Base-by-base conservation (phyloP, 2,329 filamentous ascomycete species). In the Colletotrichum scovillei region DNA sequence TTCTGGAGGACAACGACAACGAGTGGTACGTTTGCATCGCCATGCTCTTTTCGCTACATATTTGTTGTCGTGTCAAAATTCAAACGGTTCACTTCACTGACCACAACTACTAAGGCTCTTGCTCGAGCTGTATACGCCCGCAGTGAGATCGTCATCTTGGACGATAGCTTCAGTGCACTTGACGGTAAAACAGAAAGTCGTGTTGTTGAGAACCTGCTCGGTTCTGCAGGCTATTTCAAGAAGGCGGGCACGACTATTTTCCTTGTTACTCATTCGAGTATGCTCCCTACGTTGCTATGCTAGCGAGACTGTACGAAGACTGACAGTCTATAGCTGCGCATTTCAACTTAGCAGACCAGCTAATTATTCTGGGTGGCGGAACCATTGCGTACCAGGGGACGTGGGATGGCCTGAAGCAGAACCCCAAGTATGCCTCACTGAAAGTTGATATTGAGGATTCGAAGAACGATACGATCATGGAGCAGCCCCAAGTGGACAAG, bases 1-100 rank as follows among this genome's bases (percentile, higher is more conserved):
- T 57, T 75, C 76, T 69, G 73, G 74, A 24, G 74, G 79, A 42
- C 73, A 80, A 64, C 69, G 77, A 16, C 78, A 79, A 35, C 76
- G 78, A 19, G 73, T 80, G 38, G 76, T 74, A 63, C 22, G 69
- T 14, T 26, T 8, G 24, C 8, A 1, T 7, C 42, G 19, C 4
- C 16, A 49, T 46, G 7, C 8, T 56, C n/a, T 42, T 7, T 60
- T 11, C 7, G 6, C 26, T 9, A 2, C 35, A 7, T 22, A 19
- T 26, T 42, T 42, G 4, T n/a, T 2, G 19, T n/a, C 42, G 16
- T 7, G 16, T n/a, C 16, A 22, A n/a, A 4, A 4, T 49, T 9
- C 19, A n/a, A 49, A n/a, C 4, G 42, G 42, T 49, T 49, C 42
- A 19, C 42, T 22, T 6, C 38, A 14, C 56, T 60, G 7, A 67